Evolutionary conservation across 2,329 filamentous ascomycete genomes (phyloP), one percentile per base, ranked within the genome.

Genomic region (Colletotrichum chrysophilum): DNA sequence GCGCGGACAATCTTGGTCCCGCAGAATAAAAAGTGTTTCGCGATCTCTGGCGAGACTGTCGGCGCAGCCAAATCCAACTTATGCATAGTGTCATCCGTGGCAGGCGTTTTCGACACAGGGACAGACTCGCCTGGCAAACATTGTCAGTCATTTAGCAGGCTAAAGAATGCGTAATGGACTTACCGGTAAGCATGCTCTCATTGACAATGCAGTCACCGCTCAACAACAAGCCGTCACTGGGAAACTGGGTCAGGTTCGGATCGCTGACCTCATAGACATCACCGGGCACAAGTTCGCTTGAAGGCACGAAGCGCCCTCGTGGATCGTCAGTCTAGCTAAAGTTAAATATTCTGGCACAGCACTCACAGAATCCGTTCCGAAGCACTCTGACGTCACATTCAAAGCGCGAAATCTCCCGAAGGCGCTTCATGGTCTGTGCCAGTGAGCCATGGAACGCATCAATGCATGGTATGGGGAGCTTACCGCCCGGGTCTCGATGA

Each of bases 151-250:
- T 13, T 32, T 12, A 24, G 32, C 52, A 16, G 21, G 36, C 28
- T 9, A 16, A 60, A 18, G 24, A n/a, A 21, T 38, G 5, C 10
- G 16, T 12, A 30, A 18, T 48, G 34, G 6, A 32, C n/a, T 79
- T 79, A 85, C 85, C 85, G 52, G 97, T 99, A 43, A 99, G 91
- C 97, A 99, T 99, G 86, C 97, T 98, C 85, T 99, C 97, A 81
- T 99, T 99, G 78, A 99, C 96, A 77, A 99, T 98, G 81, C 96
- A 98, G 85, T 99, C 97, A 55, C 97, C 97, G 68, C 95, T 95
- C 1, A 99, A 89, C 7, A 99, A 87, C 38, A 99, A 87, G 83
- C 96, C 98, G 84, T 99, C 97, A 80, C 95, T 97, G 1, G 97
- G 97, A 77, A 98, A 94, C 79, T 98, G 95, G 5, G 91, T 91